Percentiles rank a stretch among this genome's conserved stretches.
Evolutionary conservation across 2,329 filamentous ascomycete genomes (phyloP).

Genomic region (Dothideomycetidae sp.): DNA sequence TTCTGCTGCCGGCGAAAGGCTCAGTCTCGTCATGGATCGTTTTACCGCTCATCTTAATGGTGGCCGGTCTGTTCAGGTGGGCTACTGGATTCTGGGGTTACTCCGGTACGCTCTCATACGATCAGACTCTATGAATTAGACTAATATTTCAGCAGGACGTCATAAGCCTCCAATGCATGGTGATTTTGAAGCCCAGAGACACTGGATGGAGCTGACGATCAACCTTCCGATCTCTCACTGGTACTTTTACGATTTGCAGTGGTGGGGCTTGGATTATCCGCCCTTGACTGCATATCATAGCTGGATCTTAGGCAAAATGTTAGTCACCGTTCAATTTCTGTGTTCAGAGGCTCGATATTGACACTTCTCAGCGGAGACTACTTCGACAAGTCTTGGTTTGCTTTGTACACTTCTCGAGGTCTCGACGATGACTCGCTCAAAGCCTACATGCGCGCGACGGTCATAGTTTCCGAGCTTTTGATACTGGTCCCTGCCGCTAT

Average conservation of each 20-base stretch:
- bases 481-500: slow-evolving; percentile 75
- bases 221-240: slow-evolving; percentile 83
- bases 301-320: slow-evolving; percentile 81
- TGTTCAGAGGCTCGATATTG: too few species aligned
- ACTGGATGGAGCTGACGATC: slow-evolving; percentile 96
- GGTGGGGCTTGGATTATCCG: slow-evolving; percentile 97
- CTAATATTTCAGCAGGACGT: slow-evolving; percentile 42
- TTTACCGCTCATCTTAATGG: slow-evolving; percentile 76
- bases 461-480: slow-evolving; percentile 80
- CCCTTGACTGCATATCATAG: slow-evolving; percentile 97
- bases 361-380: slow-evolving; percentile 44
- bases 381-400: slow-evolving; percentile 78
- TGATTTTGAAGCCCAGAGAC: slow-evolving; percentile 93
- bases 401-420: slow-evolving; percentile 67
- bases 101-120: slow-evolving; percentile 48
- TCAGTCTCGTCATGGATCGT: slow-evolving; percentile 84
- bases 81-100: slow-evolving; percentile 86
- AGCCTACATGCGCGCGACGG: slow-evolving; percentile 89
- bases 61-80: slow-evolving; percentile 85
- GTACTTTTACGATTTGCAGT: slow-evolving; percentile 94
- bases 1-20: slow-evolving; percentile 80
- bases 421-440: slow-evolving; percentile 68
- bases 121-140: slow-evolving; percentile 4
- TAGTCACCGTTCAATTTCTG: too few species aligned
- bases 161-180: slow-evolving; percentile 79